Conservation (phyloP, 257 asterid genomes). For the Datura wrightii region DNA sequence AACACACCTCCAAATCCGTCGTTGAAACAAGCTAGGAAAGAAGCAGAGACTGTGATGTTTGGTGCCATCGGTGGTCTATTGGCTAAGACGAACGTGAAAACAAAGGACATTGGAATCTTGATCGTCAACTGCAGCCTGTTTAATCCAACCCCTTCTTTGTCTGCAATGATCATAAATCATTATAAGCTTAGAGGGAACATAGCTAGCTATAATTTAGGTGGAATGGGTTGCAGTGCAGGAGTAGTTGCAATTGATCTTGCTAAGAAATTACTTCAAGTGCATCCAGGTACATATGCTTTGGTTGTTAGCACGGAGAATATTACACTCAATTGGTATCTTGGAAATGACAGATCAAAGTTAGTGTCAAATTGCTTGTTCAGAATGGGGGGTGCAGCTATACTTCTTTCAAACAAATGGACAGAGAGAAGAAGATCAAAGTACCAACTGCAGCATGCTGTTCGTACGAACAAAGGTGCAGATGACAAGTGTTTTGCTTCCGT, state of each 20-base stretch:
- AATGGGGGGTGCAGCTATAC: slow-evolving; percentile 54
- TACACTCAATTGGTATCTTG: slow-evolving; percentile 52
- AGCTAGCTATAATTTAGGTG: slow-evolving; percentile 48
- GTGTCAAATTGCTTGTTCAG: slow-evolving; percentile 53
- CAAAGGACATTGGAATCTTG: slow-evolving; percentile 47
- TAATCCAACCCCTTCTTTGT: slow-evolving; percentile 51
- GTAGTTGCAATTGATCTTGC: slow-evolving; percentile 50
- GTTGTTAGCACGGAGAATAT: slow-evolving; percentile 52
- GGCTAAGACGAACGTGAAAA: slow-evolving; percentile 41
- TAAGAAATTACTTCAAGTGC: slow-evolving; percentile 48
- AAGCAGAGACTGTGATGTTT: slow-evolving; percentile 52
- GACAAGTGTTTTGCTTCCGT: slow-evolving; percentile 50
- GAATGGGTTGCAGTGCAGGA: slow-evolving; percentile 58
- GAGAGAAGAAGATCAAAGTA: slow-evolving; percentile 50
- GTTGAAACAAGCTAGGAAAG: slow-evolving; percentile 47
- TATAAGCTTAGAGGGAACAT: slow-evolving; percentile 51
- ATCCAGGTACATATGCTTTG: slow-evolving; percentile 46
- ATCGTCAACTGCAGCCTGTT: slow-evolving; percentile 57
- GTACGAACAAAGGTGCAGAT: slow-evolving; percentile 52
- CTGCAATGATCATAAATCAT: slow-evolving; percentile 53
- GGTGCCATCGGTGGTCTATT: slow-evolving; percentile 51
- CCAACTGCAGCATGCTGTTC: slow-evolving; percentile 40
- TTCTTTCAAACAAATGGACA: slow-evolving; percentile 43
- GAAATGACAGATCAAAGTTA: slow-evolving; percentile 49
- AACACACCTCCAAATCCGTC: slow-evolving; percentile 51